Evolutionary conservation across 306 rosid genomes (phyloP), one percentile per base, ranked within the genome.

Genomic region (Delonix regia): DNA sequence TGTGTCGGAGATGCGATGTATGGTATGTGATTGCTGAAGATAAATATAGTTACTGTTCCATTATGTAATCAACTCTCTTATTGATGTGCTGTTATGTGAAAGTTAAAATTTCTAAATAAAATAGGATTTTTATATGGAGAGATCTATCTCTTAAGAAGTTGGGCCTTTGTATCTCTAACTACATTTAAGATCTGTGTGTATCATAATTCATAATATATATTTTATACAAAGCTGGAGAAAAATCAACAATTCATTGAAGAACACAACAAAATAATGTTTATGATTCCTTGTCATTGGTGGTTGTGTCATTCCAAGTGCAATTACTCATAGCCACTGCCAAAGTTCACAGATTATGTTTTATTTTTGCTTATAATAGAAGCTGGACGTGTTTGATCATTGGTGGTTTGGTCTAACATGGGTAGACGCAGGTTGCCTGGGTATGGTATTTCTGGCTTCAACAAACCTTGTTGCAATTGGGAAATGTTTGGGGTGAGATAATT

Each of bases 1-100:
- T 78, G 18, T 87, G 91, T 30, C 85, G 77, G 70, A 86, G 80
- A 76, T 88, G 88, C 16, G 76, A 87, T 77, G 82, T 83, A 30
- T 87, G 91, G 88, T 81, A 88, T 74, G 85, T 83, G 69, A 55
- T 87, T 79, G 38, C 56, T 4, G 88, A 80, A 55, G 82, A 87
- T 87, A 62, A 53, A 73, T 84, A 74, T 76, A 16, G 49, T 65
- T 78, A 79, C 24, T 91, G 88, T 76, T 84, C 86, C 74, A 80
- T 88, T 55, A 41, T 84, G 88, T 89, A 76, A 83, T 63, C 55
- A 9, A 63, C 27, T 27, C 33, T 13, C 47, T 25, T 19, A 45
- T 55, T 75, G 5, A 3, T 28, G 41, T 49, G 25, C 59, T 61
- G 39, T 65, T 63, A n/a, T 74, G 66, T 80, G 11, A 41, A 48